Evolutionary conservation across 2,329 filamentous ascomycete species (phyloP).

Genomic region (Triangularia setosa): DNA sequence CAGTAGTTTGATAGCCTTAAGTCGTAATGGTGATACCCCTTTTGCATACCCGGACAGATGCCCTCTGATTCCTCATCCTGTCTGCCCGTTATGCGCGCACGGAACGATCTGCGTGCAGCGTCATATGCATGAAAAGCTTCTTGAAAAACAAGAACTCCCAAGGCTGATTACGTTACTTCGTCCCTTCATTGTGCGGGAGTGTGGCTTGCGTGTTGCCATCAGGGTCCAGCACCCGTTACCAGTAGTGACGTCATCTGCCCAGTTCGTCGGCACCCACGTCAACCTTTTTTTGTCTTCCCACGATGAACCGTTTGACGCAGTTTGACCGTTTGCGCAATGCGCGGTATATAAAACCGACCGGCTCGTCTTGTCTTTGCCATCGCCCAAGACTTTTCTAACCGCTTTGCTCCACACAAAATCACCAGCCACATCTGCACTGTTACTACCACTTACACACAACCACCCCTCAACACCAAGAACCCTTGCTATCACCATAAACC

Average conservation of each 20-base stretch:
- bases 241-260: slow-evolving; percentile 15
- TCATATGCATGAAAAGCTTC: neutral
- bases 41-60: neutral
- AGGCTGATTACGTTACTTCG: too few species aligned
- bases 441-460: neutral
- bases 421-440: neutral
- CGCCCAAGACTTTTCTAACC: neutral
- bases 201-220: neutral
- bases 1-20: slow-evolving; percentile 6
- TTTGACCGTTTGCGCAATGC: neutral
- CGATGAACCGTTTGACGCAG: neutral
- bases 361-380: neutral
- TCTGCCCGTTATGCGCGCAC: neutral
- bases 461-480: neutral
- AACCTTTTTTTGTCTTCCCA: neutral
- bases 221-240: neutral
- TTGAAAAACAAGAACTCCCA: neutral
- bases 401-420: neutral
- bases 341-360: neutral
- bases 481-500: neutral
- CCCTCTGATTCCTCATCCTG: neutral
- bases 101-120: neutral
- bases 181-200: neutral
- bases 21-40: slow-evolving; percentile 19
- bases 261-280: neutral